These are phyloP conservation scores for Carpediemonas membranifera DNA, from an alignment of 78 protist species.

Conservation along the genomic window DNA sequence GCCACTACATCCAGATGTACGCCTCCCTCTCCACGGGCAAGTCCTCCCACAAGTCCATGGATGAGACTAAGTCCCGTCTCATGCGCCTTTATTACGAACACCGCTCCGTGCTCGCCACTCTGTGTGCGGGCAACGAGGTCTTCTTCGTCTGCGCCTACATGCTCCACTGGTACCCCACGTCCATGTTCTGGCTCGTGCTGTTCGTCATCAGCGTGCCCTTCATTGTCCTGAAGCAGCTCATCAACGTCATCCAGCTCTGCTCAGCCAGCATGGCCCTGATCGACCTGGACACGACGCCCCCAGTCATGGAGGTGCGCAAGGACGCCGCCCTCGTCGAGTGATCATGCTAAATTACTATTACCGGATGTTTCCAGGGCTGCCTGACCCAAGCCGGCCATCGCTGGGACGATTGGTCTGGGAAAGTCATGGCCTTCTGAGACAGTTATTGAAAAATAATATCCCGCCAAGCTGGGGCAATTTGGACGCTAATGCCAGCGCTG, in stretches of 20 bases:
- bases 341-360: no score
- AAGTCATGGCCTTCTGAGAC: no score
- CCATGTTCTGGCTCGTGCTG: background rate
- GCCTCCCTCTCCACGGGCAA: conserved; percentile 29
- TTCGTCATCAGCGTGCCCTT: background rate
- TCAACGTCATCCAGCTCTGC: background rate
- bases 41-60: conserved; percentile 29
- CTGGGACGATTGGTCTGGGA: no score
- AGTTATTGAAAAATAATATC: no score
- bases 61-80: background rate
- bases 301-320: no score
- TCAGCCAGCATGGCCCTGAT: conserved; percentile 3
- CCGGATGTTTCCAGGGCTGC: no score
- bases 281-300: background rate
- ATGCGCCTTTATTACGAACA: conserved; percentile 4
- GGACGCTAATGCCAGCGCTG: no score
- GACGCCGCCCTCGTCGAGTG: no score
- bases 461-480: no score
- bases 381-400: no score
- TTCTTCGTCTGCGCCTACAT: conserved; percentile 3
- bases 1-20: conserved; percentile 53
- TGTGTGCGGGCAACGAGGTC: conserved; percentile 29
- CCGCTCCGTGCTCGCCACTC: background rate
- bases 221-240: conserved; percentile 12
- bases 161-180: background rate